These are phyloP conservation scores for Bacterosira constricta DNA, from an alignment of 108 stramenopile genomes.

Conservation along the genomic window DNA sequence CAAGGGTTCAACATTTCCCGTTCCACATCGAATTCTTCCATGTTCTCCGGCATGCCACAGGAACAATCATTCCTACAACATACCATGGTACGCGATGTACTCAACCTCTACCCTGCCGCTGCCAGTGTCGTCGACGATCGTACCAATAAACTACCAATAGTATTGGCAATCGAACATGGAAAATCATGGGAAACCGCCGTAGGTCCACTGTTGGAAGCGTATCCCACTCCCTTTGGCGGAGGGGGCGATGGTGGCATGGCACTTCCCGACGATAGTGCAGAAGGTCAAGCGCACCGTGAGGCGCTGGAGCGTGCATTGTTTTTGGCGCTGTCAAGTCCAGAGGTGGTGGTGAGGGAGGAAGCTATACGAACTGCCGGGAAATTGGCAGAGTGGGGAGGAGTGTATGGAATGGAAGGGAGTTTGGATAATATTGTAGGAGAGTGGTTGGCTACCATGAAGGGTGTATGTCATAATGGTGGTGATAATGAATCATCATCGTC, in stretches of 20 bases:
- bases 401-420: conserved; percentile 35
- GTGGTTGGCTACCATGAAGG: conserved; percentile 23
- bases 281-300: conserved; percentile 18
- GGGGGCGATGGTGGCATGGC: conserved; percentile 51
- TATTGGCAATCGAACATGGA: conserved; percentile 55
- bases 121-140: conserved; percentile 36
- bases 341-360: conserved; percentile 27
- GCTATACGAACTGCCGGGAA: conserved; percentile 39
- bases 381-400: conserved; percentile 48
- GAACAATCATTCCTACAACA: conserved; percentile 37
- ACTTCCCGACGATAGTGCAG: conserved; percentile 36
- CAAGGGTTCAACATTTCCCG: neutral
- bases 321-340: conserved; percentile 14
- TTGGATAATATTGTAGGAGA: conserved; percentile 35
- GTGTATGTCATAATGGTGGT: neutral
- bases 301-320: conserved; percentile 40
- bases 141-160: conserved; percentile 53
- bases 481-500: neutral
- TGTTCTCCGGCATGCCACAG: conserved; percentile 9
- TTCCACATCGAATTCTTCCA: conserved; percentile 6
- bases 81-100: conserved; percentile 43
- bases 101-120: conserved; percentile 43
- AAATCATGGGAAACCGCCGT: conserved; percentile 54
- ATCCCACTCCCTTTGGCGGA: conserved; percentile 41
- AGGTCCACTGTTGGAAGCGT: conserved; percentile 47